These are phyloP conservation scores for Pneumocystis carinii DNA, from an alignment of 1,139 yeast species.

Conservation along the genomic window DNA sequence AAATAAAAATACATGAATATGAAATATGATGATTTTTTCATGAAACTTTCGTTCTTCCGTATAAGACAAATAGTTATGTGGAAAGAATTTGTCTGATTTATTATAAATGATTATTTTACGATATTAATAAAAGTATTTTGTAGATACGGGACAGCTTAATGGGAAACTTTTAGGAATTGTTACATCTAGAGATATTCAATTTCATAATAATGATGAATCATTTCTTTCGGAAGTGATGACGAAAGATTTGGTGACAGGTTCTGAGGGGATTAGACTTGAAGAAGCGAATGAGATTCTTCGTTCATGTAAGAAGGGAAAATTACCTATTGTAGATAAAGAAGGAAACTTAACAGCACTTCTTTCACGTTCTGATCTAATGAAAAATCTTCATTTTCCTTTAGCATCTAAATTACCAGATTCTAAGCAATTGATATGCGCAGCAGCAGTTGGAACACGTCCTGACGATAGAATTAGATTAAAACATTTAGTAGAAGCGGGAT, in stretches of 20 bases:
- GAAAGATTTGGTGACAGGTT: constrained; percentile 68
- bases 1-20: constrained; percentile 24
- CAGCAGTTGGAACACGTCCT: constrained; percentile 89
- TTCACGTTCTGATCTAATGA: constrained; percentile 92
- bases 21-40: constrained; percentile 38
- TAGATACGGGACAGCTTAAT: constrained; percentile 73
- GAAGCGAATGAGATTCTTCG: constrained; percentile 87
- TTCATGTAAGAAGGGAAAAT: constrained; percentile 90
- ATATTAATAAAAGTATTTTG: constrained; percentile 5
- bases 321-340: constrained; percentile 71
- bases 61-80: constrained; percentile 94
- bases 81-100: constrained; percentile 39
- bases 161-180: constrained; percentile 89
- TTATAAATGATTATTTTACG: not conserved
- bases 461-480: constrained; percentile 75
- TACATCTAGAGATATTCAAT: constrained; percentile 94
- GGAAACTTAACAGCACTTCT: constrained; percentile 75
- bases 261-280: constrained; percentile 55
- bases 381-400: constrained; percentile 82
- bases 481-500: constrained; percentile 85
- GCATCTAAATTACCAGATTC: constrained; percentile 89
- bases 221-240: constrained; percentile 76
- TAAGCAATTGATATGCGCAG: constrained; percentile 96
- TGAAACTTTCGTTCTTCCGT: constrained; percentile 99
- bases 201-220: constrained; percentile 58